phyloP scores from a whole-genome alignment of 2,329 filamentous ascomycete genomes.

The Pseudogymnoascus sp. region DNA sequence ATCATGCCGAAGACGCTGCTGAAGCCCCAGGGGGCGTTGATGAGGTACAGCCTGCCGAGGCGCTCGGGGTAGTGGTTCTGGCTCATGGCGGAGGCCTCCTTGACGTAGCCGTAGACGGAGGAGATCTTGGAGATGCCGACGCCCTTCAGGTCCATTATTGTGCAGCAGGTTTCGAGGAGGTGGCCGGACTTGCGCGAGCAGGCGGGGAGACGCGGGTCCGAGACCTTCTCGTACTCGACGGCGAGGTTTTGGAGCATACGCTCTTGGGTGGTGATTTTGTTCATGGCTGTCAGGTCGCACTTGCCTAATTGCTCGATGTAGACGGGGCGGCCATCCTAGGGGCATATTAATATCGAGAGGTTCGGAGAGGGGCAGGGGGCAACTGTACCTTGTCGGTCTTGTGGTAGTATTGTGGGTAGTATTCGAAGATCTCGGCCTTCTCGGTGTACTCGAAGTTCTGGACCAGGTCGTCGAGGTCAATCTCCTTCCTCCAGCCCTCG shows the following conservation, averaged over 20 bases:
- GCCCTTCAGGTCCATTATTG: conserved; percentile 95
- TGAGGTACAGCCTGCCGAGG: conserved; percentile 89
- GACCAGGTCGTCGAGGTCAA: conserved; percentile 73
- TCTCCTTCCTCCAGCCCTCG: conserved; percentile 86
- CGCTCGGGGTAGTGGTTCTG: conserved; percentile 99
- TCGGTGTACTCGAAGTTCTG: conserved; percentile 80
- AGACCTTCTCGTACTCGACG: conserved; percentile 93
- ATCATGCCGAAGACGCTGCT: conserved; percentile 75
- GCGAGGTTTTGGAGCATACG: conserved; percentile 96
- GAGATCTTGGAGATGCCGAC: conserved; percentile 75
- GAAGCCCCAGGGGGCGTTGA: conserved; percentile 98
- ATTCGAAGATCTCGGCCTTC: conserved; percentile 75
- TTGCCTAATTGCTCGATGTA: conserved; percentile 96
- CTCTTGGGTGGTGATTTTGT: conserved; percentile 85
- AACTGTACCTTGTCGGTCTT: conserved; percentile 73
- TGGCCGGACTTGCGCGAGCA: conserved; percentile 86
- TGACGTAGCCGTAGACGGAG: conserved; percentile 83
- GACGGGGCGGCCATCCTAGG: conserved; percentile 84
- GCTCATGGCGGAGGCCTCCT: conserved; percentile 76
- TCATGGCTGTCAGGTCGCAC: conserved; percentile 82
- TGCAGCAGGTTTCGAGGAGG: conserved; percentile 95
- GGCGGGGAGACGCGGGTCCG: conserved; percentile 86
- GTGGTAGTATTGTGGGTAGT: conserved; percentile 98
- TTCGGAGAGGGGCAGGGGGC: not conserved
- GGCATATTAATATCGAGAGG: conserved; percentile 13